These are phyloP conservation scores for Nadsonia starkeyi-henricii DNA, from an alignment of 1,139 yeast genomes.

Conservation along the genomic window DNA sequence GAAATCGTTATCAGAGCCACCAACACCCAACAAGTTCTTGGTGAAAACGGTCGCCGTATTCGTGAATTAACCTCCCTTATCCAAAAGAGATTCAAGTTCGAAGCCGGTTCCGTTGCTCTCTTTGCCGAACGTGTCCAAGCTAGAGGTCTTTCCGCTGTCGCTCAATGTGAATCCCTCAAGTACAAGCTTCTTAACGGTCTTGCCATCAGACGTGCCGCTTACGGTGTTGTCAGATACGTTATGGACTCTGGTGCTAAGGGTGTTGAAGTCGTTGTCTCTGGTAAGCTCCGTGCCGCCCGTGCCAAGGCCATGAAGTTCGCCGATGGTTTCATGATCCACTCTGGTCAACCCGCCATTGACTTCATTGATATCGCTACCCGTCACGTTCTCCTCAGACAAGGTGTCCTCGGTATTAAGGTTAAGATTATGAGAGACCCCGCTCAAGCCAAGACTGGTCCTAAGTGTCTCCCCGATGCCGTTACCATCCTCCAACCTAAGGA, in stretches of 20 bases:
- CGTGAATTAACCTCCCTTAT: conserved; percentile 95
- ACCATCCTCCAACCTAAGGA: conserved; percentile 95
- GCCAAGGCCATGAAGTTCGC: conserved; percentile 99
- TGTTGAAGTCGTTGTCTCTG: conserved; percentile 98
- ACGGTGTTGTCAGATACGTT: conserved; percentile 99
- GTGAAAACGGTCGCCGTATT: conserved; percentile 99
- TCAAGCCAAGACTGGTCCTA: conserved; percentile 52
- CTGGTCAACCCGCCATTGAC: conserved; percentile 99
- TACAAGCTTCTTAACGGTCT: conserved; percentile 97
- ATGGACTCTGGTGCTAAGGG: conserved; percentile 99
- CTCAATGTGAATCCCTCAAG: conserved; percentile 98
- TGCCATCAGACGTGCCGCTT: conserved; percentile 99
- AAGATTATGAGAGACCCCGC: conserved; percentile 99
- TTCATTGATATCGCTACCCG: conserved; percentile 98
- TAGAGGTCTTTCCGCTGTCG: conserved; percentile 99
- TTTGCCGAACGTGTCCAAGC: conserved; percentile 99
- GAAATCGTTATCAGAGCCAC: conserved; percentile 98
- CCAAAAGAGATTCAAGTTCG: conserved; percentile 97
- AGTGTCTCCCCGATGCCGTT: conserved; percentile 89
- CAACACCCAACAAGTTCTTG: conserved; percentile 96
- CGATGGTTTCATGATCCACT: conserved; percentile 99
- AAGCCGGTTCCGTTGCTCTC: conserved; percentile 87
- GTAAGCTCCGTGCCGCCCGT: conserved; percentile 99
- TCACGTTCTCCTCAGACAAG: conserved; percentile 99
- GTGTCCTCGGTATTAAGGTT: conserved; percentile 99